A percentile compares a stretch with the other conserved stretches of the same genome.
Conservation (phyloP, 495 filamentous ascomycete species). For the Amniculicola lignicola region DNA sequence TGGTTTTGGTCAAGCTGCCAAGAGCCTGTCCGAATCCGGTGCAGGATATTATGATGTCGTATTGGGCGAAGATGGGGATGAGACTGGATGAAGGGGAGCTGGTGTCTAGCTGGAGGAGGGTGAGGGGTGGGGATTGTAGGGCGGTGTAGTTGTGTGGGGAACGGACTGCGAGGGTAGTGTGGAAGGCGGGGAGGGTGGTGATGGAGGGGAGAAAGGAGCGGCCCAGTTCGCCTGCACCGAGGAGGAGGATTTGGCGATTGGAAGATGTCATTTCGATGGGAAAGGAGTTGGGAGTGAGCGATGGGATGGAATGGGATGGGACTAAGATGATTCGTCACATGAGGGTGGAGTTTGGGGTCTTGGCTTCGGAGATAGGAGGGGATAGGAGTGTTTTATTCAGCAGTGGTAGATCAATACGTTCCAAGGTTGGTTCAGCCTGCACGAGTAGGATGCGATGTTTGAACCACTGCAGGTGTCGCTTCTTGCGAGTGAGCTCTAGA, state of each 20-base stretch:
- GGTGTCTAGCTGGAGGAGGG: constrained; percentile 43
- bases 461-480: too few relatives aligned
- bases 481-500: too few relatives aligned
- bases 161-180: constrained; percentile 53
- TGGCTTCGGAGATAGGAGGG: too few relatives aligned
- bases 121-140: constrained; percentile 51
- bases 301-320: too few relatives aligned
- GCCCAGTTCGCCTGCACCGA: constrained; percentile 63
- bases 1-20: constrained; percentile 53
- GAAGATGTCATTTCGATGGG: too few relatives aligned
- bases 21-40: constrained; percentile 52
- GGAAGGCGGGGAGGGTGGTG: constrained; percentile 36
- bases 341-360: too few relatives aligned
- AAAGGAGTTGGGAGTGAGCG: too few relatives aligned
- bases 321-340: too few relatives aligned
- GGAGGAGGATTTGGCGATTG: constrained; percentile 48
- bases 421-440: too few relatives aligned
- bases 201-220: constrained; percentile 52
- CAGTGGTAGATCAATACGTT: too few relatives aligned
- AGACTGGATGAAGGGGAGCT: neutral
- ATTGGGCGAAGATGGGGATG: constrained; percentile 45
- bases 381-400: too few relatives aligned
- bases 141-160: constrained; percentile 42
- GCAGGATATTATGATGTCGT: constrained; percentile 53
- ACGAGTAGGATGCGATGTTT: too few relatives aligned